Conservation (phyloP, 306 rosid genomes). For the Senna tora region DNA sequence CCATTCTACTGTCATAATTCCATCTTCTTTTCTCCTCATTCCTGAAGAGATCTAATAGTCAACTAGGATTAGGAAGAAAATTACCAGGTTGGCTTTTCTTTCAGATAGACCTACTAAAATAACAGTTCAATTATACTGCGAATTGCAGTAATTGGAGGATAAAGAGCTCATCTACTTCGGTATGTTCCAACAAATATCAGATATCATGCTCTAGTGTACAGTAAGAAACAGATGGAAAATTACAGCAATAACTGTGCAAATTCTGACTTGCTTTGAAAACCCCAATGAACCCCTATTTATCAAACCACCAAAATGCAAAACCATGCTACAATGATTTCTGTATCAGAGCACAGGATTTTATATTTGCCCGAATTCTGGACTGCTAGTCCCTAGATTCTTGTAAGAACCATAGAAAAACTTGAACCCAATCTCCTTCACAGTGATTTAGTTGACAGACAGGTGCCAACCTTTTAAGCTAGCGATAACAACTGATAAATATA, state of each 20-base stretch:
- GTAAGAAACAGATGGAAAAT: neutral
- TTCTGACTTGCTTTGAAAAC: neutral
- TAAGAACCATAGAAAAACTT: neutral
- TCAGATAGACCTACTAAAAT: neutral
- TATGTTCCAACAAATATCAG: neutral
- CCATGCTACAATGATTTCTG: neutral
- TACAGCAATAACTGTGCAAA: neutral
- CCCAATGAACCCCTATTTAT: neutral
- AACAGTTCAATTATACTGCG: neutral
- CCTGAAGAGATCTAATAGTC: slow-evolving; percentile 1
- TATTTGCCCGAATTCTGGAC: neutral
- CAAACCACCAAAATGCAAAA: neutral
- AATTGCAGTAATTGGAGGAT: neutral
- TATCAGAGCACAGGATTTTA: neutral
- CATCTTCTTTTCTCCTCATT: slow-evolving; percentile 16
- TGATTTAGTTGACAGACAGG: neutral
- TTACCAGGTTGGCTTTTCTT: neutral
- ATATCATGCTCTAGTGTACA: neutral
- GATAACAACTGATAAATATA: neutral
- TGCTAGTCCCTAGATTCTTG: neutral
- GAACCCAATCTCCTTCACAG: neutral
- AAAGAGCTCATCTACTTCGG: neutral
- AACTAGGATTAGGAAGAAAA: slow-evolving; percentile 3
- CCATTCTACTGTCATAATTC: slow-evolving; percentile 12
- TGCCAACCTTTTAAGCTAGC: slow-evolving; percentile 19